Percentiles rank a stretch among this genome's conserved stretches.
Evolutionary conservation across 805 yeast species (phyloP).

Genomic region (Spathaspora girioi): DNA sequence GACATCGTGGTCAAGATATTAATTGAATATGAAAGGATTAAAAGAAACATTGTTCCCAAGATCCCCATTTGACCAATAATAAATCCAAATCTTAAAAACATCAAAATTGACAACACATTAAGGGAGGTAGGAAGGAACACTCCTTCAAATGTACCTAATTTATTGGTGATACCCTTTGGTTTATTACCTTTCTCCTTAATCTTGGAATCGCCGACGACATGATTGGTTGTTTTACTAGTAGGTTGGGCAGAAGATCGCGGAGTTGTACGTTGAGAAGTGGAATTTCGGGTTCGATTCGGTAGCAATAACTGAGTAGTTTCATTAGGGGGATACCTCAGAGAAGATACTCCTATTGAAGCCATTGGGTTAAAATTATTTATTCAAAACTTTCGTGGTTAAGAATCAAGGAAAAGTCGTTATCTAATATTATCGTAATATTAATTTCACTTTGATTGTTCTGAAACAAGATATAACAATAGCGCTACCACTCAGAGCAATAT

Average conservation of each 20-base stretch:
- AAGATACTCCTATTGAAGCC: background rate
- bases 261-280: background rate
- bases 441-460: too few relatives aligned
- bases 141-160: slow-evolving; percentile 80
- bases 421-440: too few relatives aligned
- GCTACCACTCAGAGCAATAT: too few relatives aligned
- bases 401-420: too few relatives aligned
- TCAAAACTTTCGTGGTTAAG: background rate
- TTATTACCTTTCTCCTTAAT: background rate
- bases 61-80: slow-evolving; percentile 93
- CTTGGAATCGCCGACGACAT: background rate
- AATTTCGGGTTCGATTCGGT: background rate
- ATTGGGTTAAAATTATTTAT: background rate
- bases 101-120: slow-evolving; percentile 87
- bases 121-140: slow-evolving; percentile 92
- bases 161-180: slow-evolving; percentile 19
- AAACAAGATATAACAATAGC: too few relatives aligned
- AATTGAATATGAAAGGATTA: slow-evolving; percentile 72
- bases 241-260: background rate
- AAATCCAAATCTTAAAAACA: slow-evolving; percentile 95
- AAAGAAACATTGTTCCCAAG: slow-evolving; percentile 64
- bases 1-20: slow-evolving; percentile 84
- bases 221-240: background rate
- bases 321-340: slow-evolving; percentile 4
- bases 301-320: slow-evolving; percentile 5